Evolutionary conservation across 192 early-diverging fungal genomes (phyloP), one percentile per base, ranked within the genome.

Genomic region (Dissophora globulifera): DNA sequence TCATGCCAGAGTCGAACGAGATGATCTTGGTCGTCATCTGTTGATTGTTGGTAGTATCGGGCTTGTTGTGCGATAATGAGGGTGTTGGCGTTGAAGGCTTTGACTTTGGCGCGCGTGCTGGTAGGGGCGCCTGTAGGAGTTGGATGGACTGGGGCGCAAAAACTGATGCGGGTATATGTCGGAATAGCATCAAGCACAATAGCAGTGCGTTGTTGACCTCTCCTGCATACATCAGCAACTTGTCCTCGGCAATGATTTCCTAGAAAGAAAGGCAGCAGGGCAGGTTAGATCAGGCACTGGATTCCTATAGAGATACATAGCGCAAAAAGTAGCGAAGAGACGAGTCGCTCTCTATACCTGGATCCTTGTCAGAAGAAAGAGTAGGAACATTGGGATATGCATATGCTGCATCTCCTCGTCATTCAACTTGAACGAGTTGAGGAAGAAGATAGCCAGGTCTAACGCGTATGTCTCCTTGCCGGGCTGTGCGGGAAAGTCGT

Each of bases 321-420:
- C n/a, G n/a, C n/a, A n/a, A n/a, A n/a, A n/a, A n/a, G n/a, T n/a
- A n/a, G n/a, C n/a, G n/a, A n/a, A n/a, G n/a, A n/a, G n/a, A n/a
- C n/a, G n/a, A n/a, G n/a, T n/a, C n/a, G n/a, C n/a, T 38, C 46
- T n/a, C 20, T 7, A 47, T 82, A 85, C 87, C 69, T 88, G 63
- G 20, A 88, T 69, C 52, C 78, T 84, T 31, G 72, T 67, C 13
- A 92, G 62, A 12, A 91, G 53, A 7, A 83, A 81, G 27, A 87
- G 81, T 50, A 94, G 53, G 22, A 93, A 86, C 68, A 95, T 82
- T 0, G 95, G 94, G 2, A 95, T 56, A 67, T 97, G 95, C 41
- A 96, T 83, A 26, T 89, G 90, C 48, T 88, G 83, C 30, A 89
- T 89, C 27, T 96, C 94, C 15, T 96, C 94, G 33, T 95, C 94